A percentile compares a stretch with the other conserved stretches of the same genome.
Conservation (phyloP, 176 grass and related monocot genomes). For the Oryza glaberrima region DNA sequence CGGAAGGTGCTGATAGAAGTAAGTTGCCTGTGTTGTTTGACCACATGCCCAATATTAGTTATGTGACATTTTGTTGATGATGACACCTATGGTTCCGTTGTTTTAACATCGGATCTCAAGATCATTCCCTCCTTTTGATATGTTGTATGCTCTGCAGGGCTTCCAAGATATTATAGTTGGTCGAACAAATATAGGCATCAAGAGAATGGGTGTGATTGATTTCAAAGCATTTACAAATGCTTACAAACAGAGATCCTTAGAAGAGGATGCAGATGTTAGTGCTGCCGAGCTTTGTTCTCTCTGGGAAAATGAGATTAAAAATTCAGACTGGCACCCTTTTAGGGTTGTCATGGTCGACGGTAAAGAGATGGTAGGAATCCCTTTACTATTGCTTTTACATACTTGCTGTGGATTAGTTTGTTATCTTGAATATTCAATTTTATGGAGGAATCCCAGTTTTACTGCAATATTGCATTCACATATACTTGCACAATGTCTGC, state of each 20-base stretch:
- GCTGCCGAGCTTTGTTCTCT: constrained; percentile 42
- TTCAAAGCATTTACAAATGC: constrained; percentile 47
- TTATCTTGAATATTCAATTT: neutral
- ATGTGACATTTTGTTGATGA: neutral
- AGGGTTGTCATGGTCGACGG: constrained; percentile 42
- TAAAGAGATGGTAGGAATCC: constrained; percentile 44
- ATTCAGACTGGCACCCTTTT: constrained; percentile 70
- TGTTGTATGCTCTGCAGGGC: constrained; percentile 26
- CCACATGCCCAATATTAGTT: neutral
- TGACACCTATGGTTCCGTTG: neutral
- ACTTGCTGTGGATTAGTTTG: constrained; percentile 4
- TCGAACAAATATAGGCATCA: constrained; percentile 43
- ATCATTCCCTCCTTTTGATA: neutral
- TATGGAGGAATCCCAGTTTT: neutral
- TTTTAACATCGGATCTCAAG: neutral
- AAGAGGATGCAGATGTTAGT: constrained; percentile 28
- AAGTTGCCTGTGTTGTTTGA: constrained; percentile 12
- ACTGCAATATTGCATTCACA: neutral
- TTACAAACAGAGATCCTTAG: constrained; percentile 40
- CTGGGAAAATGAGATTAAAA: constrained; percentile 60
- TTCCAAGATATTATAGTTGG: neutral
- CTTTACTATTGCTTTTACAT: neutral
- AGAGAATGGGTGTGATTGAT: constrained; percentile 75
- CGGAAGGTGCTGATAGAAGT: constrained; percentile 60
- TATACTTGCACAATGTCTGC: neutral